Evolutionary conservation across 495 filamentous ascomycete genomes (phyloP), one percentile per base, ranked within the genome.

Genomic region (Tuber borchii): DNA sequence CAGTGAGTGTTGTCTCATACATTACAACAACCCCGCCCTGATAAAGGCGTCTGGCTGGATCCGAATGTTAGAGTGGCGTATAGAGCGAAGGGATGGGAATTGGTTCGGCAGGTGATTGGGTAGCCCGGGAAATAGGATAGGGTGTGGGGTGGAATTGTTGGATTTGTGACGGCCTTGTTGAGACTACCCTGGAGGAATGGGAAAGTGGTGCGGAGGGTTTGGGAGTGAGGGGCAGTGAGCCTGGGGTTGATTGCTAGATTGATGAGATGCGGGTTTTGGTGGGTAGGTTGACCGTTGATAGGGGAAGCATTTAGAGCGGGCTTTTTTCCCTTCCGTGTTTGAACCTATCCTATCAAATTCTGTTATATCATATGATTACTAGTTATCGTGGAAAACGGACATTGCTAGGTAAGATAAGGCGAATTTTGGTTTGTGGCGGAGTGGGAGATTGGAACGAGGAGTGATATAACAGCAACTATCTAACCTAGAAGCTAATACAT

Each of bases 191-290:
- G 87, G 85, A 73, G 82, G 69, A 82, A 82, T 43, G 83, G 84
- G 51, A 73, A 69, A 44, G 84, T 83, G 72, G 77, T 73, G 1
- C 56, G 77, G 61, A 81, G 34, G 73, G 77, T 72, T 80, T 39
- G 26, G 20, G 78, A 78, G 48, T 76, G 34, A 69, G 77, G n/a
- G 74, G 85, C 65, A 84, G 84, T 45, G 78, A 85, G 19, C 90
- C 92, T 77, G 86, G 83, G 1, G 91, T 89, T 26, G 84, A 85
- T 69, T 95, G 93, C 82, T 84, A 93, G 73, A 88, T 94, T 71
- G 90, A 94, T 84, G 92, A 94, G 85, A 94, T 94, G 93, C 92
- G 95, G 83, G 88, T 95, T 51, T 84, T 95, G 76, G 87, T 88
- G 79, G 77, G 86, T 71, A 91, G n/a, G n/a, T n/a, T n/a, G n/a